Base-by-base conservation (phyloP, 352 stramenopile genomes). In the Phytopythium sindhum region DNA sequence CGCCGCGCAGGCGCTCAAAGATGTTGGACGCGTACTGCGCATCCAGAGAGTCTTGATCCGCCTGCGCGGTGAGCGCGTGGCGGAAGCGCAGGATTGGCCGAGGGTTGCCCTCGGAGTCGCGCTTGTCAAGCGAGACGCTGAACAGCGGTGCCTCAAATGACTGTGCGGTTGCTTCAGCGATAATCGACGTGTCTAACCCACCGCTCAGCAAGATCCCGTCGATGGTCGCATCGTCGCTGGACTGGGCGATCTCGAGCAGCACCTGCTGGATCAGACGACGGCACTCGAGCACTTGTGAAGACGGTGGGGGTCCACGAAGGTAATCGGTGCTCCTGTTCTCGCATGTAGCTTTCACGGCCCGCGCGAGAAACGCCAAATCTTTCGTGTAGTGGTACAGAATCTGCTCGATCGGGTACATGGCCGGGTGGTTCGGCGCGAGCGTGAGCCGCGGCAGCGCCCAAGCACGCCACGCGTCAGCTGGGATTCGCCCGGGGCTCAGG, bases 311-410 rank as follows among this genome's bases (percentile, higher is more conserved):
- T 0, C 75, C 57, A n/a, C 72, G 80, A 0, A 90, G 54, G 55
- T 75, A 89, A 54, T 92, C 81, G 1, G 75, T 71, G 33, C 69
- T 72, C 2, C 73, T 31, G 33, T 75, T 68, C 14, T 70, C 47
- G 23, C 69, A 44, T 7, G 75, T 67, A 39, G 80, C 77, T 15
- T 61, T 50, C 12, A 80, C 69, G 28, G 80, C 63, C 9, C 71
- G 66, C 17, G 69, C 63, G 28, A 89, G 72, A 24, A 80, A 77
- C 24, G 62, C 58, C 31, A 84, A 28, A 28, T 88, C 80, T 21
- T 90, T 92, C 35, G 80, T 86, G 70, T 92, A 90, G 26, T 92
- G 84, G 48, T 90, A 92, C 62, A 89, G 51, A 19, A 77, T 82
- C 66, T 93, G 84, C 54, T 86, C 78, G 21, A 61, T 64, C 26